Evolutionary conservation across 1,284 basidiomycete genomes (phyloP).

Genomic region (Stygiomarasmius scandens): DNA sequence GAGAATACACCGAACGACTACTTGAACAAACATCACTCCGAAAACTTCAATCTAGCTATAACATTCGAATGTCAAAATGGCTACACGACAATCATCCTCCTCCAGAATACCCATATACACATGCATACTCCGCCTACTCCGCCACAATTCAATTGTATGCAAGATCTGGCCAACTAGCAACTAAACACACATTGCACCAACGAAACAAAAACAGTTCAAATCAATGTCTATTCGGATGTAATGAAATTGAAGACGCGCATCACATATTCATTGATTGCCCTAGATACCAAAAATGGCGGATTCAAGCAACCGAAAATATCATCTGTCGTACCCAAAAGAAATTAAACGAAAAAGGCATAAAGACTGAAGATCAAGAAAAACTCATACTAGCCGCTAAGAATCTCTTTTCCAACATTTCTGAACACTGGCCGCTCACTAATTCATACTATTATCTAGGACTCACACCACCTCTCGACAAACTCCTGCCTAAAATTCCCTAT

Average conservation of each 20-base stretch:
- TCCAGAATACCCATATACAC: slow-evolving; percentile 15
- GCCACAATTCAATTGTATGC: slow-evolving; percentile 19
- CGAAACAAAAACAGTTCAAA: background rate
- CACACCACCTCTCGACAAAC: too few species aligned
- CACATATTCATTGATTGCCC: slow-evolving; percentile 17
- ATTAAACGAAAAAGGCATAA: too few species aligned
- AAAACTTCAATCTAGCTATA: background rate
- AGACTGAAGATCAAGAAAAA: too few species aligned
- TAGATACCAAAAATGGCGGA: background rate
- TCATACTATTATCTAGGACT: too few species aligned
- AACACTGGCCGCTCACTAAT: too few species aligned
- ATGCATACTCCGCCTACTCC: slow-evolving; percentile 16
- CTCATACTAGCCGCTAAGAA: too few species aligned
- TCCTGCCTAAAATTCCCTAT: too few species aligned
- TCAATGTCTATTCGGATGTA: slow-evolving; percentile 12
- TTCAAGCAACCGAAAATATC: background rate
- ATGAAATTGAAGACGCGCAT: slow-evolving; percentile 9
- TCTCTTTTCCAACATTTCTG: too few species aligned
- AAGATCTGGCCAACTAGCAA: slow-evolving; percentile 19
- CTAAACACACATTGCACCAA: background rate
- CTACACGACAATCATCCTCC: slow-evolving; percentile 12
- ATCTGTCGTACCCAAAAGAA: too few species aligned
- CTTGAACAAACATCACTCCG: background rate
- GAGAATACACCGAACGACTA: background rate
- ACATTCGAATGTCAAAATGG: background rate